These are phyloP conservation scores for Meyerozyma guilliermondii DNA, from an alignment of 1,139 yeast genomes.

Conservation along the genomic window DNA sequence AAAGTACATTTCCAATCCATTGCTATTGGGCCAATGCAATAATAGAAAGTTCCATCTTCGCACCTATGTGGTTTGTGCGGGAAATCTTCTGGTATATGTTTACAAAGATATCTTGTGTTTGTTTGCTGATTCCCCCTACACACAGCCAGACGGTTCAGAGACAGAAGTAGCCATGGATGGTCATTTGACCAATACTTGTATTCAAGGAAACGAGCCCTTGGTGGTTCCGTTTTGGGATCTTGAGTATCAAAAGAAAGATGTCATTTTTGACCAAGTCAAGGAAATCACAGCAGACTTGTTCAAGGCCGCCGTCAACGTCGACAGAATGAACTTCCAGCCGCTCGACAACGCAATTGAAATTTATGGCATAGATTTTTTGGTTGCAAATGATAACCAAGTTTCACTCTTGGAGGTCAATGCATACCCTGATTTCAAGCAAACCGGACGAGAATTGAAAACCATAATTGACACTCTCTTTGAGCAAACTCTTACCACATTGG, in stretches of 20 bases:
- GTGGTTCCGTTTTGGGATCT: slow-evolving; percentile 70
- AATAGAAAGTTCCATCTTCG: slow-evolving; percentile 83
- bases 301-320: slow-evolving; percentile 75
- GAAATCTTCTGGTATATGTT: slow-evolving; percentile 72
- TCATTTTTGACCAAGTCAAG: slow-evolving; percentile 52
- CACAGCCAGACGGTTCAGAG: slow-evolving; percentile 27
- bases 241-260: slow-evolving; percentile 22
- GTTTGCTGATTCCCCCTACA: slow-evolving; percentile 61
- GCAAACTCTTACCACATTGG: slow-evolving; percentile 28
- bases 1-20: slow-evolving; percentile 64
- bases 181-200: slow-evolving; percentile 90
- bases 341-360: slow-evolving; percentile 76
- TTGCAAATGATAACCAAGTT: slow-evolving; percentile 51
- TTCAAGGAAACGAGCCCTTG: slow-evolving; percentile 53
- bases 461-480: slow-evolving; percentile 60
- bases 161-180: slow-evolving; percentile 49
- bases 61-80: slow-evolving; percentile 74
- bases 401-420: slow-evolving; percentile 80
- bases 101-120: slow-evolving; percentile 74
- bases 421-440: slow-evolving; percentile 94
- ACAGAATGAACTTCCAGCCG: slow-evolving; percentile 87
- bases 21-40: slow-evolving; percentile 56
- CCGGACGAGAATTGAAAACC: slow-evolving; percentile 69
- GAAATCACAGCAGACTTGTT: slow-evolving; percentile 66
- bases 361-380: slow-evolving; percentile 83